Percentiles rank a stretch among this genome's conserved stretches.
Conservation (phyloP, 1,284 basidiomycete genomes). For the Singerocomus inundabilis region DNA sequence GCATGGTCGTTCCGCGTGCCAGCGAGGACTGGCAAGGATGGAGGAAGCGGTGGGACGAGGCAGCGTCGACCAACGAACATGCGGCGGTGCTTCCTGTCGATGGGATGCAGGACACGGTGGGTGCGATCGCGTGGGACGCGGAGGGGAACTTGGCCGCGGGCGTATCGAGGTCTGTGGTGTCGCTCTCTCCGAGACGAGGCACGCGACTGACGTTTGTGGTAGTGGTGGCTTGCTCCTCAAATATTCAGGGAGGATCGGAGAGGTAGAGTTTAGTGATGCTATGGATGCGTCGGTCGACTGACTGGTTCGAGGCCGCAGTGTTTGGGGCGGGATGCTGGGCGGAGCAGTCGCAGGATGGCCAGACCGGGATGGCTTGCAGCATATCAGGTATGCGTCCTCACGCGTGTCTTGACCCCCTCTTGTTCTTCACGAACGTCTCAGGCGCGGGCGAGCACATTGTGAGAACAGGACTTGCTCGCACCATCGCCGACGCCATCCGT, state of each 20-base stretch:
- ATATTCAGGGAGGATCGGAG: conserved; percentile 65
- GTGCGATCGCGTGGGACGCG: conserved; percentile 56
- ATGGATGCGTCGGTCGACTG: neutral
- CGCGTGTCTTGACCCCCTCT: conserved; percentile 39
- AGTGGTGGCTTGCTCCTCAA: conserved; percentile 77
- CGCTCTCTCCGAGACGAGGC: too few species aligned
- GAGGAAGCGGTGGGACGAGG: conserved; percentile 42
- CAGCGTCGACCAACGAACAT: neutral
- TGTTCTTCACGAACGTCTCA: conserved; percentile 38
- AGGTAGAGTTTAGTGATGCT: conserved; percentile 40
- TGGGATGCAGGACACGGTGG: conserved; percentile 71
- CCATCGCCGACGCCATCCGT: conserved; percentile 40
- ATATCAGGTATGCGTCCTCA: conserved; percentile 51
- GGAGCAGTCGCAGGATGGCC: conserved; percentile 30
- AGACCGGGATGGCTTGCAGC: conserved; percentile 56
- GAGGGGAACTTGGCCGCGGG: conserved; percentile 56
- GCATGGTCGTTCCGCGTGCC: conserved; percentile 50
- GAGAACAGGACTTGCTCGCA: conserved; percentile 43
- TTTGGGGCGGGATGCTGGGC: conserved; percentile 77
- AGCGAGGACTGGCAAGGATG: conserved; percentile 58
- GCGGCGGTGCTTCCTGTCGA: conserved; percentile 20
- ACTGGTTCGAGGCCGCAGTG: conserved; percentile 47
- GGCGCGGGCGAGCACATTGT: conserved; percentile 57
- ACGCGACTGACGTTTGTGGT: neutral
- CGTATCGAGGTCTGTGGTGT: conserved; percentile 60